Percentiles rank a stretch among this genome's conserved stretches.
phyloP scores from a whole-genome alignment of 345 rosid genomes.

The Populus davidiana region DNA sequence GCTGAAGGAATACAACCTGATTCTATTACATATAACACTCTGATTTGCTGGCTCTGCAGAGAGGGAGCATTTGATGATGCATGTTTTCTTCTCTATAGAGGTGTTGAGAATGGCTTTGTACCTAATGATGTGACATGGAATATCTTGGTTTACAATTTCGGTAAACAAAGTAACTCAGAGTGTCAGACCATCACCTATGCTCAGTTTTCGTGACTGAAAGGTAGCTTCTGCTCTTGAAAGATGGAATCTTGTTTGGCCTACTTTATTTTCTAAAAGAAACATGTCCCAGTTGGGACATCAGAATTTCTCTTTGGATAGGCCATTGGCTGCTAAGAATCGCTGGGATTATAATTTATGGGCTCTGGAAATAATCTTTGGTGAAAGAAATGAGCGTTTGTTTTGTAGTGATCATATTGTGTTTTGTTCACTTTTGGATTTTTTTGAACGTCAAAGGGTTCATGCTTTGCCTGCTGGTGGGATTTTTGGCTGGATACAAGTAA shows the following conservation, averaged over 20 bases:
- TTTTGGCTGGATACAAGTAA: neutral
- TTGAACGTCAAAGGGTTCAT: no score
- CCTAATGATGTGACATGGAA: conserved; percentile 69
- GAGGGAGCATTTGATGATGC: conserved; percentile 58
- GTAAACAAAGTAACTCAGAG: conserved; percentile 10
- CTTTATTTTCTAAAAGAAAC: no score
- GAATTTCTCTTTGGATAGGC: no score
- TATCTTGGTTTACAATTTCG: conserved; percentile 49
- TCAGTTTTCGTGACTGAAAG: neutral
- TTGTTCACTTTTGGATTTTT: no score
- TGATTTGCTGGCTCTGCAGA: conserved; percentile 72
- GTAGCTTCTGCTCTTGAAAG: neutral
- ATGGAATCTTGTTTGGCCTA: neutral
- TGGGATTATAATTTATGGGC: no score
- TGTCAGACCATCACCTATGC: neutral
- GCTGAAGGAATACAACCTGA: conserved; percentile 74
- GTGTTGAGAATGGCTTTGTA: conserved; percentile 50
- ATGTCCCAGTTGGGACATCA: no score
- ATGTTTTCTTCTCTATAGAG: conserved; percentile 48
- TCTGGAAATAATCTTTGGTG: no score
- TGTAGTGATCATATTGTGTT: no score
- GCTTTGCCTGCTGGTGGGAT: neutral
- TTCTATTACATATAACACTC: conserved; percentile 70
- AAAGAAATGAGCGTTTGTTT: no score
- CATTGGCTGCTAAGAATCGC: no score